Base-by-base conservation (phyloP, 495 filamentous ascomycete genomes). In the Penicillium coffeae region DNA sequence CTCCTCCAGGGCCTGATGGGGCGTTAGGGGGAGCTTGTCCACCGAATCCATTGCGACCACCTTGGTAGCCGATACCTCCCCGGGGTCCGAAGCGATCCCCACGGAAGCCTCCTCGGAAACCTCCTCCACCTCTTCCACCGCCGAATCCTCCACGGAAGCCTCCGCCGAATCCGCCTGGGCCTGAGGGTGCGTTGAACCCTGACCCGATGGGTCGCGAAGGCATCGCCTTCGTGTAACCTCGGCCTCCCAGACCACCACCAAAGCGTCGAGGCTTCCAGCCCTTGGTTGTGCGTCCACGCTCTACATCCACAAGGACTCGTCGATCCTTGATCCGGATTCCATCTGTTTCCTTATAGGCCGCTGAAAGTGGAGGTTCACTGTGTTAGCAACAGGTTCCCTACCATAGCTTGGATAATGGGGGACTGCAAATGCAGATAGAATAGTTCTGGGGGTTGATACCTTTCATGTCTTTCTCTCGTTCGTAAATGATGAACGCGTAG, bases 381-480 rank as follows among this genome's bases (percentile, higher is more conserved):
- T 48, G 64, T 72, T 51, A 72, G 69, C 64, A 60, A 60, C 55
- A 55, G 45, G 38, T 48, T 48, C 22, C 59, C 57, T 54, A 60
- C 53, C 59, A 51, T 27, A 47, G 21, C 7, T 20, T 38, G 15
- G 21, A 33, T 19, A 2, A 18, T 18, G 38, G 15, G 27, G 3
- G 14, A 13, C n/a, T 18, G 38, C 42, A 19, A 40, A 15, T 47
- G 45, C 39, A 38, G 40, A 41, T 19, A 41, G 30, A 47, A 41
- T 42, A 51, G 32, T 43, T n/a, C n/a, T n/a, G n/a, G 44, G 48
- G 41, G 41, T 47, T 48, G 70, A 77, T 95, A 96, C 93, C 92
- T 86, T 95, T 96, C 94, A 98, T 96, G 63, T 98, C 93, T 71
- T 92, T 91, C 68, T 97, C 93, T 60, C 89, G 84, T 70, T 97